Percentiles rank a stretch among this genome's conserved stretches.
phyloP scores from a whole-genome alignment of 768 basidiomycete genomes.

The Collybia nuda region DNA sequence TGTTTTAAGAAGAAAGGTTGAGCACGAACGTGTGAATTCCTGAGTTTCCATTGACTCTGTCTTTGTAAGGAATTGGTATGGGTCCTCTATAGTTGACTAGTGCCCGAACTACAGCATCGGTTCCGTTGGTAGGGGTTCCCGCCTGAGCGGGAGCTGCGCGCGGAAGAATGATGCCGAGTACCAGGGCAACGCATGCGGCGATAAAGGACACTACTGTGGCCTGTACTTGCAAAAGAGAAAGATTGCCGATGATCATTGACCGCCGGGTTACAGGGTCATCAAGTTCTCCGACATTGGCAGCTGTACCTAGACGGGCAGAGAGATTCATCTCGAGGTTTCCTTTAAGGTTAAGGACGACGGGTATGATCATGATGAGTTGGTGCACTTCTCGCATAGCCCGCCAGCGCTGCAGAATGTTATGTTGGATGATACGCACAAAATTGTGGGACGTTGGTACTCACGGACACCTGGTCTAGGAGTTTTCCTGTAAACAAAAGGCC shows the following conservation, averaged over 20 bases:
- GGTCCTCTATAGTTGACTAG: neutral
- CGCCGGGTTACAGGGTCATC: slow-evolving; percentile 67
- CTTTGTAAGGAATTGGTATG: neutral
- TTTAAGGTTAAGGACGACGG: slow-evolving; percentile 91
- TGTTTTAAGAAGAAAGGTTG: neutral
- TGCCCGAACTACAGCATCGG: neutral
- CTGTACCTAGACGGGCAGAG: slow-evolving; percentile 91
- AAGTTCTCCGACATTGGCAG: slow-evolving; percentile 91
- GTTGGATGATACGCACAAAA: neutral
- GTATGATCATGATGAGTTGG: slow-evolving; percentile 96
- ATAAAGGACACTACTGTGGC: slow-evolving; percentile 87
- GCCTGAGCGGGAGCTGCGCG: slow-evolving; percentile 21
- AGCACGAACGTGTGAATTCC: neutral
- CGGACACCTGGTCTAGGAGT: slow-evolving; percentile 83
- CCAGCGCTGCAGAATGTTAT: slow-evolving; percentile 62
- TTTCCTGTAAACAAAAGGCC: slow-evolving; percentile 91
- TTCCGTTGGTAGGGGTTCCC: slow-evolving; percentile 3
- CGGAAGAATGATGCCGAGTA: slow-evolving; percentile 67
- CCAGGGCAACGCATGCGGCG: slow-evolving; percentile 75
- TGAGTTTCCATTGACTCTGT: neutral
- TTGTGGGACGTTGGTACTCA: slow-evolving; percentile 31
- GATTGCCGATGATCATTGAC: slow-evolving; percentile 74
- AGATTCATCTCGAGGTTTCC: slow-evolving; percentile 99
- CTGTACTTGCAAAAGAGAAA: slow-evolving; percentile 89
- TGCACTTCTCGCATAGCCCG: slow-evolving; percentile 85